A percentile compares a stretch with the other conserved stretches of the same genome.
These are phyloP conservation scores for Schizonepeta tenuifolia DNA, from an alignment of 257 asterid genomes.

Conservation along the genomic window DNA sequence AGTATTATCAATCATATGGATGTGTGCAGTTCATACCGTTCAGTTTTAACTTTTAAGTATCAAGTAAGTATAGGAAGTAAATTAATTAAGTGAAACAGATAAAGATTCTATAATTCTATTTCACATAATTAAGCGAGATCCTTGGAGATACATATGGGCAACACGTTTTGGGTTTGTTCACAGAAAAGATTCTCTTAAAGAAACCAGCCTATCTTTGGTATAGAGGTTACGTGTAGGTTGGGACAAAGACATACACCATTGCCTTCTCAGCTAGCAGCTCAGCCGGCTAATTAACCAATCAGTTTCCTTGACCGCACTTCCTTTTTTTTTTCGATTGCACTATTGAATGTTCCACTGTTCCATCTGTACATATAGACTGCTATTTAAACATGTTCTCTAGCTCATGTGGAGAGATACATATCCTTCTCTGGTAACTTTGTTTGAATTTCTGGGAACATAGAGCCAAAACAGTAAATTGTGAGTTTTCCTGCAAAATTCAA, in stretches of 20 bases:
- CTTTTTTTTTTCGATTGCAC: background rate
- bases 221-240: background rate
- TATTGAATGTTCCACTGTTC: background rate
- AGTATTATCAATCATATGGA: background rate
- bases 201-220: background rate
- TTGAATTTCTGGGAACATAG: background rate
- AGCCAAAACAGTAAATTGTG: background rate
- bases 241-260: background rate
- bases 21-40: background rate
- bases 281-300: background rate
- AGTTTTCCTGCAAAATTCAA: conserved; percentile 5
- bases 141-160: background rate
- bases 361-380: background rate
- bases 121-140: background rate
- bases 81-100: background rate
- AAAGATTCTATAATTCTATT: background rate
- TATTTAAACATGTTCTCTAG: background rate
- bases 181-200: background rate
- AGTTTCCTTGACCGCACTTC: background rate
- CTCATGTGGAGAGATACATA: background rate
- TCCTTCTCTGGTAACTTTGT: background rate
- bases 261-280: background rate
- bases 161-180: background rate
- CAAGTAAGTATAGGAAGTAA: background rate
- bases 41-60: background rate